Conservation (phyloP, 148 eudicot species). For the Chenopodium quinoa region DNA sequence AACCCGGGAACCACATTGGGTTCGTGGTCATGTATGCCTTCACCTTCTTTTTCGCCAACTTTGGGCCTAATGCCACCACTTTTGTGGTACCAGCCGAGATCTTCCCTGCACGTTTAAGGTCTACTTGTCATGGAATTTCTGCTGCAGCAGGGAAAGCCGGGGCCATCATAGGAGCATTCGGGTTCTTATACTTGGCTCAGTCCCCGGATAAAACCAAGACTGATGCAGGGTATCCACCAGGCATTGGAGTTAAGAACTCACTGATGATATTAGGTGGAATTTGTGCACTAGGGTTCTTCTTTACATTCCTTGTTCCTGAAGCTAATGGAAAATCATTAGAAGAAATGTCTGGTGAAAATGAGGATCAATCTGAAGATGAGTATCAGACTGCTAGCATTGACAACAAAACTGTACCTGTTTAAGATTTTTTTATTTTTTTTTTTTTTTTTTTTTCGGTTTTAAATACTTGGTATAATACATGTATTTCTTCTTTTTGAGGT, state of each 20-base stretch:
- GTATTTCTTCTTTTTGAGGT: not conserved
- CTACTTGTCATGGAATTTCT: constrained; percentile 89
- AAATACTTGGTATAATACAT: not conserved
- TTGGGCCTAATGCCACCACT: constrained; percentile 87
- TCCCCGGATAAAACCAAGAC: constrained; percentile 30
- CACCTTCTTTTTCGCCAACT: constrained; percentile 85
- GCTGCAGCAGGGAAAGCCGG: constrained; percentile 88
- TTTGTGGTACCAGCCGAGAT: constrained; percentile 88
- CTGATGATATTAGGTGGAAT: constrained; percentile 54
- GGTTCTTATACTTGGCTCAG: constrained; percentile 72
- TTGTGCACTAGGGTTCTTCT: constrained; percentile 50
- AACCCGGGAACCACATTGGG: constrained; percentile 52
- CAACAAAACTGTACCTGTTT: constrained; percentile 38
- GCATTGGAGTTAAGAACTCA: constrained; percentile 63
- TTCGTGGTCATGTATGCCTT: constrained; percentile 66
- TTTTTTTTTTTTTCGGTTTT: not conserved
- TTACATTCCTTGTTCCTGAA: constrained; percentile 77
- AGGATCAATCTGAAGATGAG: constrained; percentile 32
- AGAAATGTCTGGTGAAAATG: constrained; percentile 67
- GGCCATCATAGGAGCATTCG: constrained; percentile 77
- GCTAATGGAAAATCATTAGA: constrained; percentile 80
- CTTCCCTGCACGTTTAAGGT: constrained; percentile 77
- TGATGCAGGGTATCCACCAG: constrained; percentile 70
- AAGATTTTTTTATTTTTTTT: not conserved
- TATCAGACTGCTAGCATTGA: constrained; percentile 7